Conservation (phyloP, 2,329 filamentous ascomycete genomes). For the Knufia fluminis region DNA sequence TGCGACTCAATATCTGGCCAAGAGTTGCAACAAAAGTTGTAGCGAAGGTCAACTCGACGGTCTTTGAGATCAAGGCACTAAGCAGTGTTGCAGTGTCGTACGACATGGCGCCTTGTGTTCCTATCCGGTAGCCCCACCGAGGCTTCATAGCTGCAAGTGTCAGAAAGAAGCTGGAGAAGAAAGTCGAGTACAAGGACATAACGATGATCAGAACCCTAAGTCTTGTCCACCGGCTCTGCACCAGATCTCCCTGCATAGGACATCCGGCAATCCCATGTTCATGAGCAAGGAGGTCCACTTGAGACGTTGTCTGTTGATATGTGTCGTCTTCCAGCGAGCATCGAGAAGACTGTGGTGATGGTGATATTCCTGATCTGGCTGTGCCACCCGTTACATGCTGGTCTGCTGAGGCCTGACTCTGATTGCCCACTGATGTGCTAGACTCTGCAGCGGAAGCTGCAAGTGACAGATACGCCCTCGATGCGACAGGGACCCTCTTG, state of each 20-base stretch:
- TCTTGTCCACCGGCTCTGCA: slow-evolving; percentile 28
- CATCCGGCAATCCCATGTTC: slow-evolving; percentile 21
- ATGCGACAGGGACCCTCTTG: background rate
- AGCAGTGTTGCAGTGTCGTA: slow-evolving; percentile 59
- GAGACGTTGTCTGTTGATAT: slow-evolving; percentile 1
- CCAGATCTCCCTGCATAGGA: slow-evolving; percentile 25
- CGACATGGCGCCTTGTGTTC: slow-evolving; percentile 42
- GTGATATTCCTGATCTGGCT: background rate
- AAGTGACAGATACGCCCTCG: background rate
- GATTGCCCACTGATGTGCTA: background rate
- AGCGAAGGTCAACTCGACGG: slow-evolving; percentile 68
- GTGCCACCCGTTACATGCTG: background rate
- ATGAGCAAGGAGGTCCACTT: slow-evolving; percentile 1
- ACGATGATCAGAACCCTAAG: slow-evolving; percentile 29
- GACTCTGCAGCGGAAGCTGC: background rate
- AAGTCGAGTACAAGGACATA: slow-evolving; percentile 31
- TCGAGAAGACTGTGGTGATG: background rate
- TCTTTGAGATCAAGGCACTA: slow-evolving; percentile 62
- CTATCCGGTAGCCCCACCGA: slow-evolving; percentile 51
- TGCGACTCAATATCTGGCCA: slow-evolving; percentile 63
- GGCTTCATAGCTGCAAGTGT: slow-evolving; percentile 53
- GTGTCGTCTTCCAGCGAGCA: background rate
- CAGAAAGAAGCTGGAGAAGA: slow-evolving; percentile 48
- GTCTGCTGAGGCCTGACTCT: slow-evolving; percentile 6
- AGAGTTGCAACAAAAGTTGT: slow-evolving; percentile 67